A percentile compares a stretch with the other conserved stretches of the same genome.
Evolutionary conservation across 75 land plant species (phyloP).

Genomic region (Cunninghamia lanceolata): DNA sequence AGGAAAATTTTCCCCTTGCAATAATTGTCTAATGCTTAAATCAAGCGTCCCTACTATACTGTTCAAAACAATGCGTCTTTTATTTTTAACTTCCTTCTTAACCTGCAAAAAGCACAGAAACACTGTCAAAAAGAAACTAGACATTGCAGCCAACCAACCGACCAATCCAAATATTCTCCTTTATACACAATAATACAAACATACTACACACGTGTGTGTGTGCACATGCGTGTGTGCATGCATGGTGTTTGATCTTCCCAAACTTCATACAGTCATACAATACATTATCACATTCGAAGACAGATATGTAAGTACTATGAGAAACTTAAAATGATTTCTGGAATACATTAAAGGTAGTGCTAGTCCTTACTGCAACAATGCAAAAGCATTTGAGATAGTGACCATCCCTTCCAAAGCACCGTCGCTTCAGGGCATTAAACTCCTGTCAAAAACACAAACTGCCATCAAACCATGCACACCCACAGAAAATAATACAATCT

Average conservation of each 20-base stretch:
- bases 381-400: conserved; percentile 51
- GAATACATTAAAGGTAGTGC: not conserved
- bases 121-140: not conserved
- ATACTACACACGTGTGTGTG: not conserved
- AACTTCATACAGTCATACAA: not conserved
- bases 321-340: not conserved
- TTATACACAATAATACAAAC: not conserved
- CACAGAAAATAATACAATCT: not conserved
- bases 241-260: not conserved
- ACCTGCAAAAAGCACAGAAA: conserved; percentile 22
- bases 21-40: conserved; percentile 48
- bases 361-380: conserved; percentile 50
- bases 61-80: conserved; percentile 37
- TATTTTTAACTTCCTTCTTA: conserved; percentile 42
- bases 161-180: not conserved
- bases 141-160: not conserved
- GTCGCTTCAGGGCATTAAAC: conserved; percentile 66
- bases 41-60: conserved; percentile 76
- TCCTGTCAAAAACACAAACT: conserved; percentile 40
- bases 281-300: not conserved
- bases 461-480: conserved; percentile 1
- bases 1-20: conserved; percentile 56
- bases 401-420: conserved; percentile 51
- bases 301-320: not conserved
- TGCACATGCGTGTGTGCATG: not conserved